phyloP scores from a whole-genome alignment of 1,284 basidiomycete species.

The Anthracocystis setariae region DNA sequence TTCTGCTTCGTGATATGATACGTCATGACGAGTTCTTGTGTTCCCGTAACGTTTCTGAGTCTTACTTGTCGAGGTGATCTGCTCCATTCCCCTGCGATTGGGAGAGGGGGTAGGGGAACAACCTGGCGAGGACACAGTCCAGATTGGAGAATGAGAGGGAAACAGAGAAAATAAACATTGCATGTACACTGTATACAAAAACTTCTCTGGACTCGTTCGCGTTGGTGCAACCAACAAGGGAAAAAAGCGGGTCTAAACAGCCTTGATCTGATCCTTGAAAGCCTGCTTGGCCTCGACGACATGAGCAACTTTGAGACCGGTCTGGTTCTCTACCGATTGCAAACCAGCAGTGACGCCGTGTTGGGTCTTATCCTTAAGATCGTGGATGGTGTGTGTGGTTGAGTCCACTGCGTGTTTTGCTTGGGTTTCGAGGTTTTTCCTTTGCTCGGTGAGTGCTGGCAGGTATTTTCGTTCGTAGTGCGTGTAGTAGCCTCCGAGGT shows the following conservation, averaged over 20 bases:
- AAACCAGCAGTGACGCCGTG: slow-evolving; percentile 41
- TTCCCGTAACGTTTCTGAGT: too few relatives aligned
- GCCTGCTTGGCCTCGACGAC: slow-evolving; percentile 31
- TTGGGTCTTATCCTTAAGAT: slow-evolving; percentile 37
- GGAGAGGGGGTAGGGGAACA: too few relatives aligned
- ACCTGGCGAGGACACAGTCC: too few relatives aligned
- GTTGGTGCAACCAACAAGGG: too few relatives aligned
- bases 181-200: background rate
- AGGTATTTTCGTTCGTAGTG: slow-evolving; percentile 44
- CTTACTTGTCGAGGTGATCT: too few relatives aligned
- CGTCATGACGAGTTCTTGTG: too few relatives aligned
- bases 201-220: background rate
- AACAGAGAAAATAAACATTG: background rate
- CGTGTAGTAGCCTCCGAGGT: slow-evolving; percentile 57
- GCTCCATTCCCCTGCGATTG: too few relatives aligned
- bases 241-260: slow-evolving; percentile 17
- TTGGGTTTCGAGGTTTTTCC: slow-evolving; percentile 17
- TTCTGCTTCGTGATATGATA: too few relatives aligned
- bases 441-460: slow-evolving; percentile 47
- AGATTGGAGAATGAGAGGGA: background rate
- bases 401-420: slow-evolving; percentile 12
- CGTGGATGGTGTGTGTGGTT: slow-evolving; percentile 32
- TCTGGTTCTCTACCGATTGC: slow-evolving; percentile 52
- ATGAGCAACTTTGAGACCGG: slow-evolving; percentile 53
- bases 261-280: slow-evolving; percentile 45